These are phyloP conservation scores for Ciborinia camelliae DNA, from an alignment of 2,329 filamentous ascomycete species.

Conservation along the genomic window DNA sequence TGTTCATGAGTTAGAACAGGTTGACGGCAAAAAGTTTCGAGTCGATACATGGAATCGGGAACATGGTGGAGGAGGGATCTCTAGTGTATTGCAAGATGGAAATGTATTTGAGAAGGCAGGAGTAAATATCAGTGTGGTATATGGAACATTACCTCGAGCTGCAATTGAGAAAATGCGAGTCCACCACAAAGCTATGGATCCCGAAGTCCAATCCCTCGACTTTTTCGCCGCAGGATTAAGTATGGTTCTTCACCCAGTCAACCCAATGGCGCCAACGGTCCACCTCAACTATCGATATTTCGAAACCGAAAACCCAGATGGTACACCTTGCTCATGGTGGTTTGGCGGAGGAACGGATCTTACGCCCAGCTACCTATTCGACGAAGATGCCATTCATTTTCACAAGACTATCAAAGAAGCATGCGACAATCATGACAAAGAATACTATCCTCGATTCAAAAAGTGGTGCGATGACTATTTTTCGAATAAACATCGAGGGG, in stretches of 20 bases:
- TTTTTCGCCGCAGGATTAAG: slow-evolving; percentile 96
- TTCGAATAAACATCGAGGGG: slow-evolving; percentile 83
- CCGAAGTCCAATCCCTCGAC: slow-evolving; percentile 75
- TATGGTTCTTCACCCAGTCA: slow-evolving; percentile 87
- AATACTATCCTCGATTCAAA: slow-evolving; percentile 93
- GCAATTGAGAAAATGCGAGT: slow-evolving; percentile 91
- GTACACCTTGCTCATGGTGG: slow-evolving; percentile 88
- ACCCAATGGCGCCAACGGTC: slow-evolving; percentile 96
- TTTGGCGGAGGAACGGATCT: slow-evolving; percentile 94
- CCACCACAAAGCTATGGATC: slow-evolving; percentile 86
- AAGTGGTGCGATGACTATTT: slow-evolving; percentile 99
- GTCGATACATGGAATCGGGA: slow-evolving; percentile 84
- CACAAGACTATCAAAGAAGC: slow-evolving; percentile 88
- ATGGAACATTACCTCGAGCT: slow-evolving; percentile 80
- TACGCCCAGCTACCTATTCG: slow-evolving; percentile 90
- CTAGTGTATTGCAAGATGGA: slow-evolving; percentile 91
- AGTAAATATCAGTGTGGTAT: slow-evolving; percentile 92
- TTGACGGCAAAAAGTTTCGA: slow-evolving; percentile 80
- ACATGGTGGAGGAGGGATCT: slow-evolving; percentile 88
- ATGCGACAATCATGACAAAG: slow-evolving; percentile 89
- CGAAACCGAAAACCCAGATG: slow-evolving; percentile 84
- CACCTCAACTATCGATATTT: slow-evolving; percentile 99
- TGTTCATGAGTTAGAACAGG: slow-evolving; percentile 72
- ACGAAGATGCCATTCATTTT: slow-evolving; percentile 96
- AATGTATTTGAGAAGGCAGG: slow-evolving; percentile 98